Evolutionary conservation across 768 basidiomycete species (phyloP).

Genomic region (Paxillus ammoniavirescens): DNA sequence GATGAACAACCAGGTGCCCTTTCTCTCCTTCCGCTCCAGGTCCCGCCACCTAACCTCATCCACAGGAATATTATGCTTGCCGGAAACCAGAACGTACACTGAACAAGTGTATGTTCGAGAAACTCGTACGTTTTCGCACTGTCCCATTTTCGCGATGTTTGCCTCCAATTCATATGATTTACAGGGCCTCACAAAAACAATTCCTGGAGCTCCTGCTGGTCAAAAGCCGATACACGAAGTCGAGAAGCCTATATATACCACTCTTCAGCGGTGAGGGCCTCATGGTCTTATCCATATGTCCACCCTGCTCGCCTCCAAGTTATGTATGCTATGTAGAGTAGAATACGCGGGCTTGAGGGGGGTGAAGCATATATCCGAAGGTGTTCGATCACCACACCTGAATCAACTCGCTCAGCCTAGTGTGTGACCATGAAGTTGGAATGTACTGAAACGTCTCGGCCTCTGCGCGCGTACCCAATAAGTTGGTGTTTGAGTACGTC

Average conservation of each 20-base stretch:
- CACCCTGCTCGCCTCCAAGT: constrained; percentile 1
- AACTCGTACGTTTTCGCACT: constrained; percentile 62
- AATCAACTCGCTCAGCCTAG: background rate
- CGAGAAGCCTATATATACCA: constrained; percentile 76
- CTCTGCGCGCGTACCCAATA: too few species aligned
- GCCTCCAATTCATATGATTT: background rate
- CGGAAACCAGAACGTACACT: constrained; percentile 84
- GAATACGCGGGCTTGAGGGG: constrained; percentile 2
- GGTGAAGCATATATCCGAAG: background rate
- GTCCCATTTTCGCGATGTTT: background rate
- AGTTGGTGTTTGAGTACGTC: too few species aligned
- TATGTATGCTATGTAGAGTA: constrained; percentile 20
- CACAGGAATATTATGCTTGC: constrained; percentile 84
- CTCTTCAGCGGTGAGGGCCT: constrained; percentile 71
- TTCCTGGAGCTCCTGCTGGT: constrained; percentile 84
- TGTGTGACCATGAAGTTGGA: background rate
- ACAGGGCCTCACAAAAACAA: constrained; percentile 87
- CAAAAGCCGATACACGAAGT: constrained; percentile 87
- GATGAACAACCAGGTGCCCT: constrained; percentile 84
- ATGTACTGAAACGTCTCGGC: background rate
- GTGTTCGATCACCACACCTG: background rate
- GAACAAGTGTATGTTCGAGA: constrained; percentile 95
- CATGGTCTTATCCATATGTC: background rate
- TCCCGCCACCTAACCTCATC: background rate
- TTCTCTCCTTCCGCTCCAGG: background rate